Evolutionary conservation across 345 rosid species (phyloP).

Genomic region (Pugionium dolabratum): DNA sequence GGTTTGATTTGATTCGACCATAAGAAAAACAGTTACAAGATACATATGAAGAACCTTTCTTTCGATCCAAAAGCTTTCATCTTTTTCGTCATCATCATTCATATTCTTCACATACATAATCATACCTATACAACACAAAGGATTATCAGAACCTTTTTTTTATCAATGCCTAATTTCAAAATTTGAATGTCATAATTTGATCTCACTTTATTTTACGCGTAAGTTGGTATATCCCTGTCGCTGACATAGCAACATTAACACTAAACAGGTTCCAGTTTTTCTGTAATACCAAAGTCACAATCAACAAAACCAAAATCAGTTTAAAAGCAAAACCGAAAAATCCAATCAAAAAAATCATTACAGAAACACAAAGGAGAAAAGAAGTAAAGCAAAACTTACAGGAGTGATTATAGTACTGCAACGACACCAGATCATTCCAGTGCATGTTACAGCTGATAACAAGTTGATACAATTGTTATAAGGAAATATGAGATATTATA

Average conservation of each 20-base stretch:
- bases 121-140: conserved; percentile 52
- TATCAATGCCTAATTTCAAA: background rate
- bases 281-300: conserved; percentile 44
- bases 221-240: conserved; percentile 80
- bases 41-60: background rate
- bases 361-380: no score
- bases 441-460: conserved; percentile 65
- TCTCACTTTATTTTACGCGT: conserved; percentile 76
- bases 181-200: background rate
- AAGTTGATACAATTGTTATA: background rate
- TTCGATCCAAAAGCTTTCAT: background rate
- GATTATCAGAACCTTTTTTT: background rate
- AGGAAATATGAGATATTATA: background rate
- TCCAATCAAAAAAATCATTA: no score
- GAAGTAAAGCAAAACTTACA: conserved; percentile 48
- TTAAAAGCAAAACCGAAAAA: background rate
- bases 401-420: conserved; percentile 80
- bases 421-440: conserved; percentile 75
- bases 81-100: conserved; percentile 48
- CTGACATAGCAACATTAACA: conserved; percentile 83
- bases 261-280: conserved; percentile 92
- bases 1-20: background rate
- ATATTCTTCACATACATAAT: conserved; percentile 50
- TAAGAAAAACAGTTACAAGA: conserved; percentile 4
- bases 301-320: background rate